These are phyloP conservation scores for Yarrowia phangngaensis DNA, from an alignment of 805 yeast genomes.

Conservation along the genomic window DNA sequence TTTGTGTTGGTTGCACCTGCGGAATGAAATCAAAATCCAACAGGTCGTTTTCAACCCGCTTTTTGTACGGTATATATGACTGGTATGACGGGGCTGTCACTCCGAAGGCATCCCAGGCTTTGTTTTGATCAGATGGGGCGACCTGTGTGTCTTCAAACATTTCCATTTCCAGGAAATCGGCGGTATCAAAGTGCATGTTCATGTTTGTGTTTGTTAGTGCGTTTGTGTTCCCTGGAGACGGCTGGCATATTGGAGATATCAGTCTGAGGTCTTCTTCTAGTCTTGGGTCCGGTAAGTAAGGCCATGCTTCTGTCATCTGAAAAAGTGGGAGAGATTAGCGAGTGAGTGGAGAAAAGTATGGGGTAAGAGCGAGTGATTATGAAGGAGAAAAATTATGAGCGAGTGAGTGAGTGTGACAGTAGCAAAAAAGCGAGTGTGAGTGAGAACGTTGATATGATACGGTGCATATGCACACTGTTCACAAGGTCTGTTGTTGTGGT, in stretches of 20 bases:
- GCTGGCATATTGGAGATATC: conserved; percentile 21
- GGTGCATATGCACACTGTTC: conserved; percentile 16
- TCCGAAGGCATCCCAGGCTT: conserved; percentile 24
- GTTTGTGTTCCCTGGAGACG: conserved; percentile 15
- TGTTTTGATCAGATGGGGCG: conserved; percentile 2
- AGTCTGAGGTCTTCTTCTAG: conserved; percentile 14
- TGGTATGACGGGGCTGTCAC: conserved; percentile 14
- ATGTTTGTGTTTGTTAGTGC: neutral
- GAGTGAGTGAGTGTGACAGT: too few species aligned
- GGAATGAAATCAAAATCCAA: conserved; percentile 17
- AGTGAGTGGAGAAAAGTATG: too few species aligned
- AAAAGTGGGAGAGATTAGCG: too few species aligned
- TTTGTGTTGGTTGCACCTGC: neutral
- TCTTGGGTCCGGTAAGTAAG: conserved; percentile 21
- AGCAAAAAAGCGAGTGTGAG: too few species aligned
- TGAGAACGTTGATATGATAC: too few species aligned
- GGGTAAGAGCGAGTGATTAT: too few species aligned
- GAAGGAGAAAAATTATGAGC: too few species aligned
- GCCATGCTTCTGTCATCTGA: conserved; percentile 25
- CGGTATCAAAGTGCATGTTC: conserved; percentile 22
- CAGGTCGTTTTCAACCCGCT: conserved; percentile 15
- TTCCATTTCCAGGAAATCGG: conserved; percentile 21
- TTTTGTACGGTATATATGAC: conserved; percentile 10
- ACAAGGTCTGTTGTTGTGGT: conserved; percentile 26
- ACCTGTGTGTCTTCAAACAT: conserved; percentile 20